phyloP scores from a whole-genome alignment of 495 filamentous ascomycete genomes.

The Penicillium canescens region DNA sequence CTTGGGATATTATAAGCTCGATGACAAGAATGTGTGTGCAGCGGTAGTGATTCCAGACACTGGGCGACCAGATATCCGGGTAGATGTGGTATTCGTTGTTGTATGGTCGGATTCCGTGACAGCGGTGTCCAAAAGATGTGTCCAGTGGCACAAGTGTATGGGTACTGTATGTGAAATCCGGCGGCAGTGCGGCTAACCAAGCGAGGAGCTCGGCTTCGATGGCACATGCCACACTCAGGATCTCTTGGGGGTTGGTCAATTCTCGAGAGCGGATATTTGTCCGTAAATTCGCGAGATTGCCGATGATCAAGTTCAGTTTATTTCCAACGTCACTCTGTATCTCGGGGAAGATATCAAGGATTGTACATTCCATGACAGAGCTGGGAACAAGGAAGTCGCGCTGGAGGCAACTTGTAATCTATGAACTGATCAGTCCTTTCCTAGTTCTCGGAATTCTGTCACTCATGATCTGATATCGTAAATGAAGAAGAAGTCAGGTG shows the following conservation, averaged over 20 bases:
- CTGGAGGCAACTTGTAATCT: conserved; percentile 5
- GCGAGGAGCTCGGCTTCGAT: conserved; percentile 1
- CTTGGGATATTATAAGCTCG: conserved; percentile 1
- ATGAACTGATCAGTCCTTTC: background rate
- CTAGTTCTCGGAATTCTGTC: background rate
- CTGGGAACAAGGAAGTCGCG: conserved; percentile 1
- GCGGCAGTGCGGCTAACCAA: conserved; percentile 3
- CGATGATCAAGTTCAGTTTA: conserved; percentile 1
- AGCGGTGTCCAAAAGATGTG: background rate
- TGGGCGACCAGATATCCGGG: conserved; percentile 3
- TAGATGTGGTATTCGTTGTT: conserved; percentile 6
- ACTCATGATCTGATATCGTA: conserved; percentile 4
- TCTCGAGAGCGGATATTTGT: background rate
- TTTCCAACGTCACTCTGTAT: conserved; percentile 1
- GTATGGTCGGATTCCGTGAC: conserved; percentile 1
- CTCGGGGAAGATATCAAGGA: conserved; percentile 1
- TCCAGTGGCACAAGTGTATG: conserved; percentile 4
- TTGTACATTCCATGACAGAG: background rate
- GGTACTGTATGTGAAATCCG: conserved; percentile 3
- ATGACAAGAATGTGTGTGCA: conserved; percentile 3
- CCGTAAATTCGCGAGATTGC: conserved; percentile 3
- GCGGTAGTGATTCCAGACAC: conserved; percentile 6
- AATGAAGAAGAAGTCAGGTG: conserved; percentile 1
- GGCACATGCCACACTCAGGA: background rate
- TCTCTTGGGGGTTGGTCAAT: background rate